A percentile compares a stretch with the other conserved stretches of the same genome.
Evolutionary conservation across 306 rosid species (phyloP).

Genomic region (Luffa aegyptiaca): DNA sequence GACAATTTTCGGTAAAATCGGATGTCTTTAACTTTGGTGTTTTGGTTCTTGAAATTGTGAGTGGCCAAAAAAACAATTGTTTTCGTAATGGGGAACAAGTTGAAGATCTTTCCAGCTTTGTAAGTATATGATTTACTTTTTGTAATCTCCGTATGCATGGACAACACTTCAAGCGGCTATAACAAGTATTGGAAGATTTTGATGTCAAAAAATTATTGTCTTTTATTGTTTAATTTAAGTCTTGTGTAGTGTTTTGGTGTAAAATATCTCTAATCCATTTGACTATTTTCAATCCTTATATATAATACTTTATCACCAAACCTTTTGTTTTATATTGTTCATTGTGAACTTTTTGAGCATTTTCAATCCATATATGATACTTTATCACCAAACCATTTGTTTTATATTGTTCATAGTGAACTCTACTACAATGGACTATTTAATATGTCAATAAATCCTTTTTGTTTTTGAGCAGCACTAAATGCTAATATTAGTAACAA

Average conservation of each 20-base stretch:
- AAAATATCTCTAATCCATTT: no score
- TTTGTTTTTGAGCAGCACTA: background rate
- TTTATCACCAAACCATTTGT: no score
- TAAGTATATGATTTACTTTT: background rate
- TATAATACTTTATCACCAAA: no score
- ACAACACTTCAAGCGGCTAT: background rate
- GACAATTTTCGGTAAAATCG: background rate
- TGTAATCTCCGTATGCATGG: background rate
- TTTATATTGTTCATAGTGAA: no score
- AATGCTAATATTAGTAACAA: background rate
- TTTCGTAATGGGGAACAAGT: background rate
- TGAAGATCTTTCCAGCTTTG: background rate
- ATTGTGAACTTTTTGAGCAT: background rate
- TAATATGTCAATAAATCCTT: no score
- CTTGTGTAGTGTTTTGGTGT: no score
- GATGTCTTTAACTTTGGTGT: background rate
- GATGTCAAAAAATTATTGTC: no score
- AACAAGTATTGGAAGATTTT: background rate
- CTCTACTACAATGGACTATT: no score
- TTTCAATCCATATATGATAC: no score
- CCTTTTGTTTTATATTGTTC: no score
- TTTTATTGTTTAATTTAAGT: no score
- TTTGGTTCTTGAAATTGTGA: background rate
- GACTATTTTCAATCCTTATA: no score
- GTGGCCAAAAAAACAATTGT: background rate